Evolutionary conservation across 805 yeast genomes (phyloP), one percentile per base, ranked within the genome.

Genomic region (Teunomyces pallodes): DNA sequence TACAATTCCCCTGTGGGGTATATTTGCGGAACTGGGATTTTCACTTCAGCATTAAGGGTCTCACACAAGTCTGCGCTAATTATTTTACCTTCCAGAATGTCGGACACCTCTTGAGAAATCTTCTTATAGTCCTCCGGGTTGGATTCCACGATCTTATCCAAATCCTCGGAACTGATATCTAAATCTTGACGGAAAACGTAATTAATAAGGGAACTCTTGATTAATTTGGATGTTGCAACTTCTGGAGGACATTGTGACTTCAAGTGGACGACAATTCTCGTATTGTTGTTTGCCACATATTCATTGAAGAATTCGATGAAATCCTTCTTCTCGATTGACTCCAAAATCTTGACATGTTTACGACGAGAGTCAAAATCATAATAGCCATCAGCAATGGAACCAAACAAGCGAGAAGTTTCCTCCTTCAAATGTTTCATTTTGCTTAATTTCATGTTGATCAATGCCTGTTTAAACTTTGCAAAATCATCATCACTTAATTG

Each of bases 401-500:
- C 73, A 80, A 90, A 83, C 64, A 80, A 84, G 56, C 84, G 72
- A 8, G 70, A 60, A 43, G 81, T 75, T 66, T 94, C 98, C 62
- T 92, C 96, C 46, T 73, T 70, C 67, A 91, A 73, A 56, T 90
- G 90, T 67, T 88, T 89, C 57, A 80, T 74, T 57, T 86, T 87
- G 58, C 87, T 87, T 36, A 80, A 66, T 55, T 88, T 82, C 63
- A 81, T 80, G 48, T 78, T 76, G 46, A 83, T 69, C 50, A 91
- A 75, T 1, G 96, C 86, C 45, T 76, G 77, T 46, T 87, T 84
- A 64, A 86, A 87, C 55, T 81, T 81, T 14, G 71, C 70, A 57
- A 86, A 90, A 48, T 84, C 94, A 14, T 77, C 86, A 3, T 77
- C 82, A 1, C 80, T 59, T 74, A 92, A 69, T 3, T 71, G 67